Percentiles rank a stretch among this genome's conserved stretches.
These are phyloP conservation scores for Cryptosporidium ryanae DNA, from an alignment of 169 alveolate species.

Conservation along the genomic window DNA sequence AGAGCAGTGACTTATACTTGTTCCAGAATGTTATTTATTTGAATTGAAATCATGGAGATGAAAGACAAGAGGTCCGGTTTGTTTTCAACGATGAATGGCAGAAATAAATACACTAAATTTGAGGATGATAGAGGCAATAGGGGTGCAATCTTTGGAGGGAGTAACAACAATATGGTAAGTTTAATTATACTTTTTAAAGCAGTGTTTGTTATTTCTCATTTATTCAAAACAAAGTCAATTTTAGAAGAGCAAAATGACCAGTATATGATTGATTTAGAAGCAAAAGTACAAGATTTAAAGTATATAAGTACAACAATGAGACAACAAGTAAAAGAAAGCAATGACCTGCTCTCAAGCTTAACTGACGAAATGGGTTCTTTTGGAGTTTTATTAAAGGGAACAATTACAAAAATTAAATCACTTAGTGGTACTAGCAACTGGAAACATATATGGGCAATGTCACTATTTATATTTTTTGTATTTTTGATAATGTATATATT, in stretches of 20 bases:
- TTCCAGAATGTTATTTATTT: neutral
- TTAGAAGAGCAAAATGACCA: conserved; percentile 72
- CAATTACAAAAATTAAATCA: conserved; percentile 41
- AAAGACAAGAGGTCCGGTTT: conserved; percentile 53
- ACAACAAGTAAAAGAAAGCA: conserved; percentile 66
- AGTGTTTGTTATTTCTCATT: neutral
- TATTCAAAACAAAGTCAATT: conserved; percentile 15
- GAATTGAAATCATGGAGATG: conserved; percentile 21
- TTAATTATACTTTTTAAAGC: neutral
- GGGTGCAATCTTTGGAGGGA: neutral
- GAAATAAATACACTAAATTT: conserved; percentile 37
- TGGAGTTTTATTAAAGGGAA: conserved; percentile 55
- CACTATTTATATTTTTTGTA: conserved; percentile 30
- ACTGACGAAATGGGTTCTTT: conserved; percentile 67
- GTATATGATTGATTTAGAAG: conserved; percentile 67
- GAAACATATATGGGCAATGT: conserved; percentile 61
- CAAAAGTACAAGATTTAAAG: conserved; percentile 59
- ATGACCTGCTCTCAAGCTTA: conserved; percentile 63
- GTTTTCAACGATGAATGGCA: conserved; percentile 40
- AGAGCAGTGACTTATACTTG: neutral
- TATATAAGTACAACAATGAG: conserved; percentile 52
- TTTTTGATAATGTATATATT: conserved; percentile 49
- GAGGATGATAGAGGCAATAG: conserved; percentile 46
- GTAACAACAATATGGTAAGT: conserved; percentile 10
- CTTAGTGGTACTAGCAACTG: conserved; percentile 43